phyloP scores from a whole-genome alignment of 1,139 yeast species.

The Kodamaea plutei region DNA sequence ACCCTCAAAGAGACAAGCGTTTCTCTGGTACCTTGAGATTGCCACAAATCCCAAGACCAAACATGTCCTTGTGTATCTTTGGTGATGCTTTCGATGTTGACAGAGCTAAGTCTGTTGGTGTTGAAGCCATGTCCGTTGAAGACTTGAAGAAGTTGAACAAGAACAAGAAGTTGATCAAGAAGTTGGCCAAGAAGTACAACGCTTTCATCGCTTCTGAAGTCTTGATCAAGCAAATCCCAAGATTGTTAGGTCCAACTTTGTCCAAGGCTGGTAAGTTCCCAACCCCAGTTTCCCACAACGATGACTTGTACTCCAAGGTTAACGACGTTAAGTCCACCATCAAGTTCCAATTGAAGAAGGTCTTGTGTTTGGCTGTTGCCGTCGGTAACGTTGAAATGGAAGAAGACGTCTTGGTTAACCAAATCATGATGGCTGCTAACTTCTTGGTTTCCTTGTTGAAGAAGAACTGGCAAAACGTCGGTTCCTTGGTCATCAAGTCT shows the following conservation, averaged over 20 bases:
- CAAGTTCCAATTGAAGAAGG: slow-evolving; percentile 99
- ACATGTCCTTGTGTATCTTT: slow-evolving; percentile 99
- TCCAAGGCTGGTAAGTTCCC: slow-evolving; percentile 99
- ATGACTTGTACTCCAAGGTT: slow-evolving; percentile 94
- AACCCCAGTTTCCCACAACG: slow-evolving; percentile 99
- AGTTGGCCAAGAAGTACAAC: slow-evolving; percentile 99
- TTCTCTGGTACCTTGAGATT: slow-evolving; percentile 99
- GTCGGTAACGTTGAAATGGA: slow-evolving; percentile 99
- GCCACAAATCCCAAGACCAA: slow-evolving; percentile 99
- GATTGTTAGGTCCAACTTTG: slow-evolving; percentile 99
- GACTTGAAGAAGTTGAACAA: slow-evolving; percentile 99
- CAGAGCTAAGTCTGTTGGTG: slow-evolving; percentile 99
- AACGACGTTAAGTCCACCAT: slow-evolving; percentile 98
- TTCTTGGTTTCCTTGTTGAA: slow-evolving; percentile 98
- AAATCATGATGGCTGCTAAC: slow-evolving; percentile 98
- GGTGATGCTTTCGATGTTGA: slow-evolving; percentile 99
- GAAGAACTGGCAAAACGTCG: slow-evolving; percentile 99
- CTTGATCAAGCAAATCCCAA: slow-evolving; percentile 99
- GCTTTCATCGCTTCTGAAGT: slow-evolving; percentile 99
- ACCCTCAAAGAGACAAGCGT: slow-evolving; percentile 99
- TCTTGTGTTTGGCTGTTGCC: slow-evolving; percentile 86
- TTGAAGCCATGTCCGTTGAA: slow-evolving; percentile 99
- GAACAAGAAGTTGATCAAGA: slow-evolving; percentile 99
- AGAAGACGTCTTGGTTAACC: slow-evolving; percentile 93
- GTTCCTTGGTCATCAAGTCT: slow-evolving; percentile 97